These are phyloP conservation scores for Incumbomyces delicatus DNA, from an alignment of 2,329 filamentous ascomycete species.

Conservation along the genomic window DNA sequence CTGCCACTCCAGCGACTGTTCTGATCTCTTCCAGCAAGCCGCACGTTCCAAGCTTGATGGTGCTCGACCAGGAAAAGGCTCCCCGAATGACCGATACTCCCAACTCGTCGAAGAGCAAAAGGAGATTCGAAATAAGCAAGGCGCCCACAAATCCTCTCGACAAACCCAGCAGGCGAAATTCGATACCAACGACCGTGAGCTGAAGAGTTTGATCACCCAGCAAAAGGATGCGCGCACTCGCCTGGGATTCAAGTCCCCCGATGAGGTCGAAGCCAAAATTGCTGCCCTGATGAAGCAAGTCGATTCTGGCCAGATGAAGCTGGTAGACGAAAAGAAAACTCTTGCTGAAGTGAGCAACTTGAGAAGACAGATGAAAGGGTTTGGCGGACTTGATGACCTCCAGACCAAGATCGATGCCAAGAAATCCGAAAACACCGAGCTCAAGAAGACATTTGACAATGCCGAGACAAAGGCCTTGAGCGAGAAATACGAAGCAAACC, in stretches of 20 bases:
- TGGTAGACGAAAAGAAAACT: conserved; percentile 96
- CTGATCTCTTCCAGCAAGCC: conserved; percentile 52
- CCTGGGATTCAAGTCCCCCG: conserved; percentile 73
- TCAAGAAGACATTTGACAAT: conserved; percentile 83
- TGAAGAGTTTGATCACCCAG: conserved; percentile 75
- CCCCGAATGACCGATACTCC: conserved; percentile 69
- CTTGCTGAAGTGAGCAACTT: conserved; percentile 71
- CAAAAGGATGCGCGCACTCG: conserved; percentile 77
- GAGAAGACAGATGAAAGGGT: conserved; percentile 84
- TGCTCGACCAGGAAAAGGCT: conserved; percentile 67
- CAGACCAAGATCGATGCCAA: conserved; percentile 85
- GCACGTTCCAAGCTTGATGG: conserved; percentile 82
- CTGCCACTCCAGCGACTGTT: not conserved
- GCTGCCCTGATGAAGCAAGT: conserved; percentile 72
- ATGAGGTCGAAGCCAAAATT: conserved; percentile 81
- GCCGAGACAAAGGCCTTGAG: conserved; percentile 81
- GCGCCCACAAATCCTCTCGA: conserved; percentile 73
- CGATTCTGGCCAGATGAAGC: conserved; percentile 79
- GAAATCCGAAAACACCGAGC: conserved; percentile 76
- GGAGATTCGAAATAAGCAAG: conserved; percentile 78
- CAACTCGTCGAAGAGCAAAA: conserved; percentile 60
- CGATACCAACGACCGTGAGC: conserved; percentile 79
- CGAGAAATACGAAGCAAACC: conserved; percentile 75
- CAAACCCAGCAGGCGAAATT: conserved; percentile 75
- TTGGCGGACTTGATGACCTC: conserved; percentile 69